Conservation (phyloP, 306 rosid genomes). For the Sechiopsis laciniata region DNA sequence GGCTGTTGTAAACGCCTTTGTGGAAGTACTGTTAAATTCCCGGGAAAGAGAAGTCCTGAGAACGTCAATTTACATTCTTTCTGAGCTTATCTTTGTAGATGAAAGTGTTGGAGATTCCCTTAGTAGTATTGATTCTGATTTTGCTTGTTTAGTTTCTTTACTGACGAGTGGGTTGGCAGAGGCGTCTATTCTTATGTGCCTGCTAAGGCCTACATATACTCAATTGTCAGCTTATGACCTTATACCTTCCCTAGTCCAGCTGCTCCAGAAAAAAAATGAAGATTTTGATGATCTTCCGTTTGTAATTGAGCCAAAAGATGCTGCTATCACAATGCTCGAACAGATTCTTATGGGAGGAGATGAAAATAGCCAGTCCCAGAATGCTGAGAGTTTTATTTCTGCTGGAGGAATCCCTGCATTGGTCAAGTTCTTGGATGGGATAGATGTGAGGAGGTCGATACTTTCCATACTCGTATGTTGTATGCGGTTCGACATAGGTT, state of each 20-base stretch:
- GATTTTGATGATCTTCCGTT: conserved; percentile 52
- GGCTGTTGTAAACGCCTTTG: conserved; percentile 64
- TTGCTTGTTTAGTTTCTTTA: conserved; percentile 71
- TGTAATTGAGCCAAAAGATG: conserved; percentile 63
- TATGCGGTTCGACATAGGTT: conserved; percentile 68
- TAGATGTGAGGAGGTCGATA: conserved; percentile 56
- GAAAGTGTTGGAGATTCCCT: conserved; percentile 68
- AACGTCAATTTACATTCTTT: conserved; percentile 65
- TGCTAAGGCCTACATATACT: conserved; percentile 57
- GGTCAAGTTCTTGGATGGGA: conserved; percentile 43
- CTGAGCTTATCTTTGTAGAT: conserved; percentile 55
- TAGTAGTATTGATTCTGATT: conserved; percentile 74
- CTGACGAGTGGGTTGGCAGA: conserved; percentile 70
- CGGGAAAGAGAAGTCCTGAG: conserved; percentile 54
- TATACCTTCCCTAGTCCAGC: conserved; percentile 54
- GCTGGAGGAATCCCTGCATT: conserved; percentile 71
- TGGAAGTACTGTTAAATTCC: conserved; percentile 78
- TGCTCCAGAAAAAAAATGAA: conserved; percentile 47
- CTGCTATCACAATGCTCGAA: conserved; percentile 65
- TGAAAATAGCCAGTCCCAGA: conserved; percentile 59
- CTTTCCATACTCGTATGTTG: conserved; percentile 76
- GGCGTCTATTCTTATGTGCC: conserved; percentile 78
- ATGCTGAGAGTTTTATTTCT: conserved; percentile 57
- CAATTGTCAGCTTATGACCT: conserved; percentile 68
- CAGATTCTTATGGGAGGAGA: conserved; percentile 72